Percentiles rank a stretch among this genome's conserved stretches.
Evolutionary conservation across 2,329 filamentous ascomycete genomes (phyloP).

Genomic region (Aspergillus luchuensis): DNA sequence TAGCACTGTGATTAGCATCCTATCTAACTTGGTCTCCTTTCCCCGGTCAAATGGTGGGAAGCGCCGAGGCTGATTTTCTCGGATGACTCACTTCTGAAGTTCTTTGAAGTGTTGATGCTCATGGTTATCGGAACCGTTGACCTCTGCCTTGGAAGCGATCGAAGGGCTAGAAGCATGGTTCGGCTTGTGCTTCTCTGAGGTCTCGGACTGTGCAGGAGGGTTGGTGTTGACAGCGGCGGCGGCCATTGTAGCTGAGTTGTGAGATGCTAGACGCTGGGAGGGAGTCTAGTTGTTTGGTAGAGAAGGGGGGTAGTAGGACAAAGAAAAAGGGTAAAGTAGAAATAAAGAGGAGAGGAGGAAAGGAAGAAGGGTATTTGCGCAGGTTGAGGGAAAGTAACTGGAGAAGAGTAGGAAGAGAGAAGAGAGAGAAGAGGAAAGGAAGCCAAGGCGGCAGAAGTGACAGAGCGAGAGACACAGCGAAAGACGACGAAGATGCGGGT

Average conservation of each 20-base stretch:
- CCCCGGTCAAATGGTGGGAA: neutral
- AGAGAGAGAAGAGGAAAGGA: slow-evolving; percentile 17
- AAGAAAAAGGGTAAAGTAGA: slow-evolving; percentile 11
- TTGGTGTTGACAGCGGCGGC: slow-evolving; percentile 65
- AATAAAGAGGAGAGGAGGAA: slow-evolving; percentile 1
- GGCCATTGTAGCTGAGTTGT: slow-evolving; percentile 53
- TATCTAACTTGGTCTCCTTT: slow-evolving; percentile 1
- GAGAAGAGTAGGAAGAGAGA: slow-evolving; percentile 14
- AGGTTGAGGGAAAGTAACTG: slow-evolving; percentile 2
- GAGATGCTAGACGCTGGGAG: neutral
- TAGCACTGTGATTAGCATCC: slow-evolving; percentile 20
- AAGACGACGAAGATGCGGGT: slow-evolving; percentile 31
- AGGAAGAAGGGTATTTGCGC: neutral
- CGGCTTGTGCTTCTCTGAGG: slow-evolving; percentile 68
- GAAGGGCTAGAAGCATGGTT: slow-evolving; percentile 54
- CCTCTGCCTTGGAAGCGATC: slow-evolving; percentile 34
- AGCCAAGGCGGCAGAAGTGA: slow-evolving; percentile 17
- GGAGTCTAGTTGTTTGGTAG: neutral
- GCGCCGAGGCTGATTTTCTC: neutral
- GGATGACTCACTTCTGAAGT: slow-evolving; percentile 75
- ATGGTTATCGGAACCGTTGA: slow-evolving; percentile 62
- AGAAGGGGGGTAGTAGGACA: slow-evolving; percentile 2
- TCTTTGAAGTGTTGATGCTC: slow-evolving; percentile 85
- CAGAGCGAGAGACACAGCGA: slow-evolving; percentile 12
- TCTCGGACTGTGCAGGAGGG: slow-evolving; percentile 61